Percentiles rank a stretch among this genome's conserved stretches.
These are phyloP conservation scores for Evernia prunastri DNA, from an alignment of 495 filamentous ascomycete species.

Conservation along the genomic window DNA sequence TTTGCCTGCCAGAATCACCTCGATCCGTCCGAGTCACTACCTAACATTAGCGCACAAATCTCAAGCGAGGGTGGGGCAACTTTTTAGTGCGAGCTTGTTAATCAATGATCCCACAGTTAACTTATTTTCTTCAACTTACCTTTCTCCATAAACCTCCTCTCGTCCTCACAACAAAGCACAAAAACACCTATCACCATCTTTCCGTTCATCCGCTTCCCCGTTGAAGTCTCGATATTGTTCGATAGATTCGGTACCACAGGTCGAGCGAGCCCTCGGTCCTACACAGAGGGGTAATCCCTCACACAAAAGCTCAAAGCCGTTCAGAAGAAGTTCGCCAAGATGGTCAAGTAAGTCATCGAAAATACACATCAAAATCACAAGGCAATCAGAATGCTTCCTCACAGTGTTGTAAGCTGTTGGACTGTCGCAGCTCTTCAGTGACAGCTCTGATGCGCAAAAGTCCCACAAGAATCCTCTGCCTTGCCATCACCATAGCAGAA, in stretches of 20 bases:
- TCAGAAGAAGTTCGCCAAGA: conserved; percentile 75
- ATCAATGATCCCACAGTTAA: conserved; percentile 17
- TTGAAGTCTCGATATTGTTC: conserved; percentile 10
- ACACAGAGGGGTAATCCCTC: conserved; percentile 29
- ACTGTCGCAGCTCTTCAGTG: neutral
- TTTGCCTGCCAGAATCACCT: no score
- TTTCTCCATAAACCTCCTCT: no score
- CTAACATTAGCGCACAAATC: conserved; percentile 10
- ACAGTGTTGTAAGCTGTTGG: neutral
- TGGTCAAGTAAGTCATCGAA: conserved; percentile 90
- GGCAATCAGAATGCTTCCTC: neutral
- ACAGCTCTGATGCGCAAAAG: neutral
- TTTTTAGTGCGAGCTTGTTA: conserved; percentile 23
- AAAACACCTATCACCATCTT: conserved; percentile 4
- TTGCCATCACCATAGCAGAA: neutral
- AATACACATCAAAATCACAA: conserved; percentile 1
- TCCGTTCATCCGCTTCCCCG: neutral
- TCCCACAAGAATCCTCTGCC: neutral
- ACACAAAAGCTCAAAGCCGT: conserved; percentile 34
- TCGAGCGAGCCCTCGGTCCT: conserved; percentile 46
- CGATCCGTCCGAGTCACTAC: no score
- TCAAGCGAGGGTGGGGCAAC: conserved; percentile 26
- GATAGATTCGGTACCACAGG: conserved; percentile 27
- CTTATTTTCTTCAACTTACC: neutral
- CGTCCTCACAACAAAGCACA: no score